Conservation (phyloP, 306 rosid species). For the Cucumis sativus region Cucumber_9930_V3 NC_026657.2:34825501-34826000, state of each 20-base stretch:
- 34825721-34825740: neutral
- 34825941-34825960: neutral
- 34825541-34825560: neutral
- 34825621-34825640: neutral
- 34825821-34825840: constrained; percentile 81
- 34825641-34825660: neutral
- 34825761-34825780: neutral
- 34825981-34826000: neutral
- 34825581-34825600: neutral
- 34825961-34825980: neutral
- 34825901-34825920: constrained; percentile 75
- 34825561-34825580: neutral
- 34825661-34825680: neutral
- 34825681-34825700: neutral
- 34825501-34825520: neutral
- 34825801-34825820: neutral
- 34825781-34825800: neutral
- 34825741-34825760: neutral
- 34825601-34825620: neutral
- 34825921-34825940: constrained; percentile 34
- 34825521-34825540: neutral
- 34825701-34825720: neutral
- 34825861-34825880: constrained; percentile 94
- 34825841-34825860: constrained; percentile 64
- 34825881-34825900: constrained; percentile 95